Base-by-base conservation (phyloP, 1,284 basidiomycete genomes). In the Agaricales sp. region DNA sequence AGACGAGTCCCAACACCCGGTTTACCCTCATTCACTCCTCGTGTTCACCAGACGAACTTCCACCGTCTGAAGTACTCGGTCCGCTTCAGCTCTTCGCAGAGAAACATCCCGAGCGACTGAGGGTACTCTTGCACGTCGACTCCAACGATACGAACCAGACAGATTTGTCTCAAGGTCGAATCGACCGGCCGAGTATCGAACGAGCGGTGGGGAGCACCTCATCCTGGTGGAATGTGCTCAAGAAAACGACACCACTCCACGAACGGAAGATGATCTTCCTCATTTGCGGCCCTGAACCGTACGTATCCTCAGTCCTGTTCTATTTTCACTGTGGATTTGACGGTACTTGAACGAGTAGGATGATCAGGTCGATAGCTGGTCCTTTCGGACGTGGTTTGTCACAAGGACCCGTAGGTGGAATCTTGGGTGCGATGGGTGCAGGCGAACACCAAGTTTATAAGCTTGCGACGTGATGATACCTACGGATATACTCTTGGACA, bases 241-340 rank as follows among this genome's bases (percentile, higher is more conserved):
- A 57, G 20, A 56, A 56, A 47, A 52, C 56, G 14, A 49, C 57
- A 38, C 49, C 59, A 16, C 44, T 56, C 26, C 55, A 57, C 16
- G 54, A 64, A 13, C 67, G 62, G 56, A 77, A 69, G 52, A 68
- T 74, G 3, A 64, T 88, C 48, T 79, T 88, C 57, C 63, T 87
- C 4, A 74, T 91, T 1, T 91, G 86, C 63, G 87, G 87, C 23
- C 88, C 88, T 19, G 83, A 89, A 51, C 70, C 73, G 86, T 87
- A 63, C n/a, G n/a, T n/a, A n/a, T n/a, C n/a, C n/a, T n/a, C n/a
- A 62, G 84, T 69, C n/a, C 49, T 46, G 26, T 19, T 25, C 44
- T 21, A 13, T 46, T 30, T 45, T 49, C 23, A 14, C 18, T 35
- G n/a, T 43, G 6, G 18, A 35, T 4, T 18, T 30, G 13, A 50